Evolutionary conservation across 768 basidiomycete genomes (phyloP).

Genomic region (Favolaschia claudopus): DNA sequence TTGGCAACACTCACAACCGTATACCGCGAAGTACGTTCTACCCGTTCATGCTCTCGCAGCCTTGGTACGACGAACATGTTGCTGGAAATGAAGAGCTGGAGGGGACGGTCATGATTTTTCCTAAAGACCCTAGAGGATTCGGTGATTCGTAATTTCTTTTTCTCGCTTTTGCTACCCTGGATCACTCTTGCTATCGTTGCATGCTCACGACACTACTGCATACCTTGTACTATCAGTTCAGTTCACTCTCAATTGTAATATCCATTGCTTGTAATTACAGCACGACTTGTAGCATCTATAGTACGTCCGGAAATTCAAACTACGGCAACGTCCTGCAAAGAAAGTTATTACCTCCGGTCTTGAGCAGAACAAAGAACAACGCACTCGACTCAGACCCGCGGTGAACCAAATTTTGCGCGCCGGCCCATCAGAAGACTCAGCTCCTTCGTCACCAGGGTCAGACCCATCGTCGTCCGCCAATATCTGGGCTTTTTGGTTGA

Average conservation of each 20-base stretch:
- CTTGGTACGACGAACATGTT: background rate
- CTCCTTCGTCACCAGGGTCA: background rate
- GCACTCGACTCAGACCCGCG: background rate
- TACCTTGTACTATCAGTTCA: too few relatives aligned
- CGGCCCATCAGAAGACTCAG: background rate
- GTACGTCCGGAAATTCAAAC: background rate
- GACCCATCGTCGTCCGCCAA: background rate
- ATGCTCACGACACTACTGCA: too few relatives aligned
- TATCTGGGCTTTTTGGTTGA: background rate
- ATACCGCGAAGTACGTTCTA: background rate
- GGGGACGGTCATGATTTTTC: background rate
- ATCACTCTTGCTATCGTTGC: too few relatives aligned
- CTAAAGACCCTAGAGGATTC: background rate
- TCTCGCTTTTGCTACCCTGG: too few relatives aligned
- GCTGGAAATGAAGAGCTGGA: background rate
- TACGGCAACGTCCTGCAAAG: background rate
- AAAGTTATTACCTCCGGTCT: too few relatives aligned
- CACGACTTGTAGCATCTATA: background rate
- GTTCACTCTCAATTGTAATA: too few relatives aligned
- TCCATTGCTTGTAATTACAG: too few relatives aligned
- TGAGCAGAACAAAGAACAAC: background rate
- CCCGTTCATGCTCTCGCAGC: background rate
- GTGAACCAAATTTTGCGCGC: background rate
- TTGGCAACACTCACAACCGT: background rate
- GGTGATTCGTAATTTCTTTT: background rate